A percentile compares a stretch with the other conserved stretches of the same genome.
Conservation (phyloP, 768 basidiomycete genomes). For the Pleurotus pulmonarius region DNA sequence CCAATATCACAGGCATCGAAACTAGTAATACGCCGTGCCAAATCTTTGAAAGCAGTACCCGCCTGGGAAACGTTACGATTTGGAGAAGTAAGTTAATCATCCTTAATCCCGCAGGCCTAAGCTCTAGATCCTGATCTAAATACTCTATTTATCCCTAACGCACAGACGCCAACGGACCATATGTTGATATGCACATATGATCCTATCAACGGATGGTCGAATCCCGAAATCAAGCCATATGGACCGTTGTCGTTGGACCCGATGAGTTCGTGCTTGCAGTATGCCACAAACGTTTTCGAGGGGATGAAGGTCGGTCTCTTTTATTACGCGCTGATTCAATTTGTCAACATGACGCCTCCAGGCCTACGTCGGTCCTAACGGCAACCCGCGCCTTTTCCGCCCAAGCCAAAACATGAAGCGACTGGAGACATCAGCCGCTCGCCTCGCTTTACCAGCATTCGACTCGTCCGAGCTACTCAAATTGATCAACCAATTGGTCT, state of each 20-base stretch:
- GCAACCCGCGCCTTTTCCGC: slow-evolving; percentile 73
- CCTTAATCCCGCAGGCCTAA: too few relatives aligned
- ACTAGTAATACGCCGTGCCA: slow-evolving; percentile 42
- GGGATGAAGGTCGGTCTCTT: slow-evolving; percentile 61
- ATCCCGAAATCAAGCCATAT: slow-evolving; percentile 74
- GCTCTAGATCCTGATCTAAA: neutral
- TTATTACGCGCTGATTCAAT: neutral
- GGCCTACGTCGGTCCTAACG: slow-evolving; percentile 72
- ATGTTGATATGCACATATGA: slow-evolving; percentile 71
- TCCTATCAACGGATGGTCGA: slow-evolving; percentile 62
- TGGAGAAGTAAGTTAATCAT: slow-evolving; percentile 42
- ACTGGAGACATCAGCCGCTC: slow-evolving; percentile 61
- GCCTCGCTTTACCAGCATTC: slow-evolving; percentile 80
- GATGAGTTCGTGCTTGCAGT: slow-evolving; percentile 77
- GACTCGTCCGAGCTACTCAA: slow-evolving; percentile 61
- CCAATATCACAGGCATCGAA: slow-evolving; percentile 46
- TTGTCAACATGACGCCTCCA: slow-evolving; percentile 17
- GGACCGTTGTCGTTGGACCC: slow-evolving; percentile 68
- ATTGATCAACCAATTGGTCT: slow-evolving; percentile 73
- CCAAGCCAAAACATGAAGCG: slow-evolving; percentile 86
- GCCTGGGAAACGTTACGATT: slow-evolving; percentile 46
- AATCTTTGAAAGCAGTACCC: slow-evolving; percentile 48
- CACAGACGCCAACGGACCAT: slow-evolving; percentile 67
- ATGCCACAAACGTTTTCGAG: slow-evolving; percentile 83
- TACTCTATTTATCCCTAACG: neutral